phyloP scores from a whole-genome alignment of 306 rosid species.

The Pterocarpus santalinus region DNA sequence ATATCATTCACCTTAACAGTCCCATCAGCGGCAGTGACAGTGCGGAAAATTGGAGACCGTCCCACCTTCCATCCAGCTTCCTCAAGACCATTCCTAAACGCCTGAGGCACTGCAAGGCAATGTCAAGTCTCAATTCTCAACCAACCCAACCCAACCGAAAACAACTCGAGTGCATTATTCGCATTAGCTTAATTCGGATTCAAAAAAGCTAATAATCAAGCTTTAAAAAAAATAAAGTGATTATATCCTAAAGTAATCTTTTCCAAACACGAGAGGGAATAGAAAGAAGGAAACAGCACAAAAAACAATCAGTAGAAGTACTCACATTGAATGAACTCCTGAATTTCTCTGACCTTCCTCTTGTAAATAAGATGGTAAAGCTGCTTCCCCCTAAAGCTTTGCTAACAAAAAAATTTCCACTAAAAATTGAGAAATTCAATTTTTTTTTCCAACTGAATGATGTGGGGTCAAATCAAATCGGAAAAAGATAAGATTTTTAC shows the following conservation, averaged over 20 bases:
- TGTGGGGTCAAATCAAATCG: not conserved
- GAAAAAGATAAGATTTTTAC: slow-evolving; percentile 48
- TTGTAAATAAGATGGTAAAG: slow-evolving; percentile 87
- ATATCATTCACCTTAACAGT: slow-evolving; percentile 74
- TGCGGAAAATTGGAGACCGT: slow-evolving; percentile 74
- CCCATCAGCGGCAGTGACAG: slow-evolving; percentile 88
- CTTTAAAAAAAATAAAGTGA: no score
- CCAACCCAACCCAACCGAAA: slow-evolving; percentile 6
- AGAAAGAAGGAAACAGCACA: not conserved
- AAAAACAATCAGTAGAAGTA: not conserved
- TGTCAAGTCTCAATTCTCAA: slow-evolving; percentile 20
- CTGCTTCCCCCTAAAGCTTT: slow-evolving; percentile 90
- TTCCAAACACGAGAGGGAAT: not conserved
- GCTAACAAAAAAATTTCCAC: slow-evolving; percentile 52
- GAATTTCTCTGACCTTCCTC: slow-evolving; percentile 81
- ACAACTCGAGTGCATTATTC: not conserved
- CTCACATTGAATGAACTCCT: slow-evolving; percentile 77
- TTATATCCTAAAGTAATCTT: no score
- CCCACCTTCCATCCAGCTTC: slow-evolving; percentile 98
- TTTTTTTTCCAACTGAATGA: not conserved
- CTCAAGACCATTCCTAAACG: slow-evolving; percentile 84
- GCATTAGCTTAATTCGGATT: no score
- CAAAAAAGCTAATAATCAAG: no score
- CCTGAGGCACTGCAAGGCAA: slow-evolving; percentile 82
- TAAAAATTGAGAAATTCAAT: slow-evolving; percentile 4